phyloP scores from a whole-genome alignment of 1,139 yeast species.

The Wickerhamiella infanticola region DNA sequence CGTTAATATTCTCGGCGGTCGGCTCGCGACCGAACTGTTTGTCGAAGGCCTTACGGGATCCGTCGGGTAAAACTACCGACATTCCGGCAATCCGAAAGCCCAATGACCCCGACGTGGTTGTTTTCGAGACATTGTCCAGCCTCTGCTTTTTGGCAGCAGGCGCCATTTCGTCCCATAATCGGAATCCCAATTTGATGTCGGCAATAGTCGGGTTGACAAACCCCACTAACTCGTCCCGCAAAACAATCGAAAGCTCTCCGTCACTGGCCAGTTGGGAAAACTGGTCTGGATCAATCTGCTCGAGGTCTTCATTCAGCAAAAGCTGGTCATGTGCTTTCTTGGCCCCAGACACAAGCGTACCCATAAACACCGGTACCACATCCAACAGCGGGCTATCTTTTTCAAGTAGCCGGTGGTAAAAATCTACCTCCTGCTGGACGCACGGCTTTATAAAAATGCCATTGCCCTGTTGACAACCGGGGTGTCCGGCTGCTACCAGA shows the following conservation, averaged over 20 bases:
- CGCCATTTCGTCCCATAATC: conserved; percentile 45
- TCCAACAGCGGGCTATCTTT: conserved; percentile 15
- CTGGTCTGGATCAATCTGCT: background rate
- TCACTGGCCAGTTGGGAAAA: background rate
- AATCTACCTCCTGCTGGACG: conserved; percentile 46
- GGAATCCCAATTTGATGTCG: conserved; percentile 70
- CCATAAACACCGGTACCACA: conserved; percentile 28
- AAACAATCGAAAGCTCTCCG: conserved; percentile 31
- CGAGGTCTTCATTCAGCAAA: background rate
- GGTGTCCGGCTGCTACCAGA: conserved; percentile 78
- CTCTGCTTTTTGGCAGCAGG: conserved; percentile 49
- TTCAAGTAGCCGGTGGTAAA: conserved; percentile 34
- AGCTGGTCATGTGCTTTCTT: background rate
- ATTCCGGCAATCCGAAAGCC: conserved; percentile 78
- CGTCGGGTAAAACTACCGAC: conserved; percentile 35
- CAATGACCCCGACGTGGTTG: conserved; percentile 69
- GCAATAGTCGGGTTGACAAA: conserved; percentile 53
- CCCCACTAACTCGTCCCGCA: conserved; percentile 53
- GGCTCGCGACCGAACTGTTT: conserved; percentile 59
- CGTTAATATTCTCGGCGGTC: conserved; percentile 28
- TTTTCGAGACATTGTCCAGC: conserved; percentile 42
- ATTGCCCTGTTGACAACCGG: conserved; percentile 55
- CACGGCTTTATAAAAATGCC: conserved; percentile 57
- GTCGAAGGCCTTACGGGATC: conserved; percentile 34
- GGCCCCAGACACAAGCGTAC: conserved; percentile 21